Evolutionary conservation across 352 stramenopile genomes (phyloP).

Genomic region (Aphanomyces invadans): DNA sequence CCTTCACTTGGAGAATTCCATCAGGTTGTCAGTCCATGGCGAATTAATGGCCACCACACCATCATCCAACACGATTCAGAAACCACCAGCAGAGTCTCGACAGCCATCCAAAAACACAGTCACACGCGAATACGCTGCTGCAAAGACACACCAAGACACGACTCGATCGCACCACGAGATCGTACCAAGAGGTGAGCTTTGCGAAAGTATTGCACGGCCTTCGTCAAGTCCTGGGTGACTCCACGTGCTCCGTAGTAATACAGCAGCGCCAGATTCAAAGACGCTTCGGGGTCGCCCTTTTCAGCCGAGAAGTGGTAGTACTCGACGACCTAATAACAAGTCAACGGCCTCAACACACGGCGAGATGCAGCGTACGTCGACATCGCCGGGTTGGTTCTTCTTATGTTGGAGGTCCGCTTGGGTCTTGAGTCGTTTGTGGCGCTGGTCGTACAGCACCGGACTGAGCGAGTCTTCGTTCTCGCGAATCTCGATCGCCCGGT

Average conservation of each 20-base stretch:
- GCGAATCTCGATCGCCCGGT: constrained; percentile 58
- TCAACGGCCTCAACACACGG: background rate
- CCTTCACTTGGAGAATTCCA: too few species aligned
- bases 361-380: constrained; percentile 30
- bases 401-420: constrained; percentile 68
- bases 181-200: constrained; percentile 56
- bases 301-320: constrained; percentile 87
- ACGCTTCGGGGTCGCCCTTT: constrained; percentile 77
- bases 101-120: too few species aligned
- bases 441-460: constrained; percentile 62
- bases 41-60: too few species aligned
- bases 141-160: too few species aligned
- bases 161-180: too few species aligned
- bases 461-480: constrained; percentile 42
- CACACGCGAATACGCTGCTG: too few species aligned
- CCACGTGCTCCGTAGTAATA: constrained; percentile 76
- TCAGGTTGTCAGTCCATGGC: too few species aligned
- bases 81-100: too few species aligned
- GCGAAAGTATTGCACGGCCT: constrained; percentile 55
- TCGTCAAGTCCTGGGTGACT: constrained; percentile 59
- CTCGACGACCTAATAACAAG: constrained; percentile 44
- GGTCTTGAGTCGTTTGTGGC: constrained; percentile 63
- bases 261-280: constrained; percentile 75
- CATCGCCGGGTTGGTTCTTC: constrained; percentile 66
- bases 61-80: too few species aligned